Evolutionary conservation across 2,329 filamentous ascomycete genomes (phyloP), one percentile per base, ranked within the genome.

Genomic region (Stylonectria norvegica): DNA sequence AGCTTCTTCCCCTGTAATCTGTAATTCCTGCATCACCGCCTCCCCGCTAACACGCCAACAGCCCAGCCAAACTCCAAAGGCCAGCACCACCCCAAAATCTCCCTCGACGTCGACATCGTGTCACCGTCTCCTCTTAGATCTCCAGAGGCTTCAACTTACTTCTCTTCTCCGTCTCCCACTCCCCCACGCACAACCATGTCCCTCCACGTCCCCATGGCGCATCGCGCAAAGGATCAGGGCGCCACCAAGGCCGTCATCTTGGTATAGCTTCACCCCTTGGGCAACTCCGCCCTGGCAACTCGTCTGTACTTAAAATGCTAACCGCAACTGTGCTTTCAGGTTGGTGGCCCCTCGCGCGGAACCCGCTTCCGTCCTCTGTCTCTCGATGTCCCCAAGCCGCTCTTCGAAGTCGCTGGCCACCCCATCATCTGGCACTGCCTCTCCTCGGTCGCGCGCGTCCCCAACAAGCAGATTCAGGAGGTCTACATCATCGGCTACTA

Each of bases 401-500:
- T 98, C 56, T 97, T 98, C 73, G 91, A 96, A 67, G 89, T 98
- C 61, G 93, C 93, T 55, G 93, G 93, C 57, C 93, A 98, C 70
- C 89, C 91, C 57, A 97, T 98, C 72, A 89, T 97, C 73, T 91
- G 90, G 78, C 93, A 98, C 76, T 95, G 90, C 75, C 80, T 98
- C 64, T 86, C 85, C 60, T 89, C 93, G 59, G 79, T 97, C 60
- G 83, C 87, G 53, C 94, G 90, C 66, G 87, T 97, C 45, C 85
- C 88, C 58, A 85, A 87, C 60, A 78, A 67, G 52, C 62, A 67
- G 50, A 88, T 98, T 67, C 87, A 89, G 63, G 93, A 98, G 70
- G 91, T 98, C 57, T 90, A 93, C 73, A 84, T 98, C 61, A 94
- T 98, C 62, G 93, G 93, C 62, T 98, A 98, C 79, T 98, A 97